A percentile compares a stretch with the other conserved stretches of the same genome.
Conservation (phyloP, 768 basidiomycete genomes). For the Leccinum variicolor region DNA sequence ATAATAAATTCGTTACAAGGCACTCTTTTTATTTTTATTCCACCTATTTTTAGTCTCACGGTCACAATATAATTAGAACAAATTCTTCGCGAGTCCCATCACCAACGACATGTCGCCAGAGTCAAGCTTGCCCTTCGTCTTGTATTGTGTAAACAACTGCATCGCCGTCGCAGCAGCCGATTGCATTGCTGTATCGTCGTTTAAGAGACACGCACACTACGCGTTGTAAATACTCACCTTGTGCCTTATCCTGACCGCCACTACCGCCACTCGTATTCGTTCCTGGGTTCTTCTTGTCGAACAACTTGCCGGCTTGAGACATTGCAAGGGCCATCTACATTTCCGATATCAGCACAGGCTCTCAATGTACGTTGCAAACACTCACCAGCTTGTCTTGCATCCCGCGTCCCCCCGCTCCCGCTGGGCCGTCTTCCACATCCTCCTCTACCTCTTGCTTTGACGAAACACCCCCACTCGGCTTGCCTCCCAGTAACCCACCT, state of each 20-base stretch:
- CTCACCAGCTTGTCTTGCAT: constrained; percentile 31
- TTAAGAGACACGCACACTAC: neutral
- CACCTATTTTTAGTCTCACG: no score
- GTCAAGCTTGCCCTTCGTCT: constrained; percentile 25
- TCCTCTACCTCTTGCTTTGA: constrained; percentile 2
- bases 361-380: neutral
- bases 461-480: neutral
- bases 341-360: neutral
- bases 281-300: constrained; percentile 31
- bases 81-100: constrained; percentile 24
- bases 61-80: constrained; percentile 5
- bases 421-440: constrained; percentile 4
- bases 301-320: constrained; percentile 31
- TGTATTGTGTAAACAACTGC: constrained; percentile 24
- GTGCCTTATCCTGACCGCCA: constrained; percentile 16
- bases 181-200: constrained; percentile 25
- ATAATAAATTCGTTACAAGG: no score
- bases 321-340: constrained; percentile 28
- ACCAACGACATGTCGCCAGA: constrained; percentile 28
- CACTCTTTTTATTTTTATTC: neutral
- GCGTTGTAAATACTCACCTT: no score
- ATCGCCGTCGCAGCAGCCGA: constrained; percentile 30
- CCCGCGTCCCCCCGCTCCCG: constrained; percentile 13
- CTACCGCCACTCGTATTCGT: neutral
- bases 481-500: constrained; percentile 16